Evolutionary conservation across 768 basidiomycete genomes (phyloP).

Genomic region (Tulasnella sp.): DNA sequence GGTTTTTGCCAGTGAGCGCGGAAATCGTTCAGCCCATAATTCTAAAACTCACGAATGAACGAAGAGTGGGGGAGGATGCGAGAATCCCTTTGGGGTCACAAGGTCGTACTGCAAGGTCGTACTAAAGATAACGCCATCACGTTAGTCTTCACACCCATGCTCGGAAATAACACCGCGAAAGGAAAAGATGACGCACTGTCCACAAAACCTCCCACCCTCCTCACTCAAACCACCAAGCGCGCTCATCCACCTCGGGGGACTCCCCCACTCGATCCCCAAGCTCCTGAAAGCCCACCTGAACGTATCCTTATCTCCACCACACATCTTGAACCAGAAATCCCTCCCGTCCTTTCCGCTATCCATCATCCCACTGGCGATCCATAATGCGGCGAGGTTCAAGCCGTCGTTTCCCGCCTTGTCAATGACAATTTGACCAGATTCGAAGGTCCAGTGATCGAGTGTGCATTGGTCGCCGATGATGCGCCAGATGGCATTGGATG

Average conservation of each 20-base stretch:
- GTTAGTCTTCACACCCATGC: neutral
- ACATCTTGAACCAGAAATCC: conserved; percentile 34
- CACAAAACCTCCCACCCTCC: neutral
- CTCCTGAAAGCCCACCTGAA: conserved; percentile 31
- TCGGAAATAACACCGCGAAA: conserved; percentile 13
- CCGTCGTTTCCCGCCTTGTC: conserved; percentile 33
- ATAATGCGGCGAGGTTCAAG: conserved; percentile 31
- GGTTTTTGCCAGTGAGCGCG: no score
- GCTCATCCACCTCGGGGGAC: conserved; percentile 26
- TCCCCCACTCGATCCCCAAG: conserved; percentile 26
- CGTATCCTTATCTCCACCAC: conserved; percentile 25
- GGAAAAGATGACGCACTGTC: conserved; percentile 13
- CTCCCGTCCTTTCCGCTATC: conserved; percentile 29
- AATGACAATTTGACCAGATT: conserved; percentile 32
- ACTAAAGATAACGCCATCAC: neutral
- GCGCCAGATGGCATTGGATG: conserved; percentile 35
- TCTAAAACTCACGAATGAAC: neutral
- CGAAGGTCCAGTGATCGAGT: conserved; percentile 31
- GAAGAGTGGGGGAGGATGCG: no score
- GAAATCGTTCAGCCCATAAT: no score
- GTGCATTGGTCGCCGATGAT: conserved; percentile 28
- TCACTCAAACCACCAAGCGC: conserved; percentile 12
- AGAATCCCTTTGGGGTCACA: no score
- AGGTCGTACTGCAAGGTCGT: no score
- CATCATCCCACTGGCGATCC: conserved; percentile 23